Conservation (phyloP, 148 eudicot genomes). For the Euryodendron excelsum region DNA sequence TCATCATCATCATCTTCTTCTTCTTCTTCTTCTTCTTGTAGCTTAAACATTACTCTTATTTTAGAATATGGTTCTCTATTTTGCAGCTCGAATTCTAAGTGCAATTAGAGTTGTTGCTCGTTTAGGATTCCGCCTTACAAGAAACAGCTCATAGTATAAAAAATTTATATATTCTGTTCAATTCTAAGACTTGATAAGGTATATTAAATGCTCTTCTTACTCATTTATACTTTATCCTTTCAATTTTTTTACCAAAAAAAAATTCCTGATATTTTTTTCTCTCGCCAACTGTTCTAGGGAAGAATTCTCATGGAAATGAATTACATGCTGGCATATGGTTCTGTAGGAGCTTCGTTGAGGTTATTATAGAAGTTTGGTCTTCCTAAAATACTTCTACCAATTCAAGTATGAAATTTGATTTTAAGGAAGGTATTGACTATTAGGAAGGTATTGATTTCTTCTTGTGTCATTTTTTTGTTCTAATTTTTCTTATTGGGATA, state of each 20-base stretch:
- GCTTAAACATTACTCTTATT: not conserved
- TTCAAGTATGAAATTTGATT: no score
- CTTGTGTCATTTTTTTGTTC: no score
- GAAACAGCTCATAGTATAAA: slow-evolving; percentile 51
- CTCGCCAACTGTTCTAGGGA: slow-evolving; percentile 33
- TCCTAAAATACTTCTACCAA: no score
- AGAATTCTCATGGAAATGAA: slow-evolving; percentile 88
- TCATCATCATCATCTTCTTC: not conserved
- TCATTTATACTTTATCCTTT: not conserved
- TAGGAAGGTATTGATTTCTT: no score
- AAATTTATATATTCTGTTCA: slow-evolving; percentile 42
- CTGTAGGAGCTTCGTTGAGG: no score
- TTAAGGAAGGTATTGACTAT: no score
- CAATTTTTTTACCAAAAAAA: not conserved
- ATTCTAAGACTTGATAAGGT: slow-evolving; percentile 76
- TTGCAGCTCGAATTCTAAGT: slow-evolving; percentile 88
- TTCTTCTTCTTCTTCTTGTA: not conserved
- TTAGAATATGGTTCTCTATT: not conserved
- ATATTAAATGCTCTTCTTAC: slow-evolving; percentile 7
- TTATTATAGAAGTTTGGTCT: no score
- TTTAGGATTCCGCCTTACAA: slow-evolving; percentile 55
- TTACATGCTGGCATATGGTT: no score
- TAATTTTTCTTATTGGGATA: no score
- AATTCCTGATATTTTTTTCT: not conserved
- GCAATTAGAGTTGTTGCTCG: slow-evolving; percentile 85